Base-by-base conservation (phyloP, 331 rosid species). In the Acacia concinna region DNA sequence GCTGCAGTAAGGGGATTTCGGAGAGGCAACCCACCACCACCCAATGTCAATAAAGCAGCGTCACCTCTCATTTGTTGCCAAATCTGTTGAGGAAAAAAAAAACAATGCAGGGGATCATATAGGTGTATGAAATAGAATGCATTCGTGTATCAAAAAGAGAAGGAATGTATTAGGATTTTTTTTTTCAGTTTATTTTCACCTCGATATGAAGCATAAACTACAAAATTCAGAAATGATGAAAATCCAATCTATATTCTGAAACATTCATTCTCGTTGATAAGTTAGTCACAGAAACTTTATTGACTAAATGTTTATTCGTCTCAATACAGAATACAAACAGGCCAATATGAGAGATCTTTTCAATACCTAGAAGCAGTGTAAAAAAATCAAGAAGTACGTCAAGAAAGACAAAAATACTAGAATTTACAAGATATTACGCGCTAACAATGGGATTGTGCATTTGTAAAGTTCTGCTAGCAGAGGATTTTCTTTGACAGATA, bases 11-110 rank as follows among this genome's bases (percentile, higher is more conserved):
- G 87, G 74, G 91, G 97, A 75, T 82, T 89, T 66, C 87, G 91
- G 72, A 93, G 60, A 23, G 92, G 92, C 14, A 84, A 81, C 57
- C 90, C 86, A 68, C 91, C 92, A 83, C 83, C 93, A 79, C 91
- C 97, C 89, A 91, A 75, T 77, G 91, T 81, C 74, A 87, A 74
- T 64, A 93, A 85, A 52, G 93, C 92, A 64, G 64, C 79, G 82
- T 93, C 97, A 77, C 84, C 73, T 84, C 90, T 89, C 87, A 93
- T 87, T 86, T 93, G 97, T 81, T 91, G 97, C 80, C 91, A 83
- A 80, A 89, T 90, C 97, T 91, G 90, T 80, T 79, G 59, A 73
- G 78, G n/a, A n/a, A 62, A 73, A 62, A 73, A 63, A 34, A 72
- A 74, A 34, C 68, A 71, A n/a, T 1, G 57, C 38, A 63, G 73